Conservation (phyloP, 495 filamentous ascomycete species). For the Aspergillus affinis region DNA sequence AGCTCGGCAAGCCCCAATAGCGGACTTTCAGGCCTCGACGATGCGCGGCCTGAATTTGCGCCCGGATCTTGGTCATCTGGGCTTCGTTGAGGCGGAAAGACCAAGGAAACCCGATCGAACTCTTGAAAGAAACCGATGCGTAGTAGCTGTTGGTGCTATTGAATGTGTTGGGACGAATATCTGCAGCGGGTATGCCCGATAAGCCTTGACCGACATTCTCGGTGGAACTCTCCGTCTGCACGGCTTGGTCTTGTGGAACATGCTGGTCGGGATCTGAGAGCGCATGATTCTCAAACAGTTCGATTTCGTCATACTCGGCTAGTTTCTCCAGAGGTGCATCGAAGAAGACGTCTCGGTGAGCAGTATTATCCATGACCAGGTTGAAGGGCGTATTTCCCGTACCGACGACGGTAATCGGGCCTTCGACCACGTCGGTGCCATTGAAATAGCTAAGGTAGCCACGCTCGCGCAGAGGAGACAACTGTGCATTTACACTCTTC, state of each 20-base stretch:
- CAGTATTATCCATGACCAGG: constrained; percentile 44
- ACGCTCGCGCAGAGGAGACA: constrained; percentile 64
- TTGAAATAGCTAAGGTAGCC: constrained; percentile 61
- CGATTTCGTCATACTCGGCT: constrained; percentile 31
- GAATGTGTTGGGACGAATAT: constrained; percentile 41
- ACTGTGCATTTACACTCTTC: constrained; percentile 55
- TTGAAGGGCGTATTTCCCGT: constrained; percentile 80
- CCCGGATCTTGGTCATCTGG: constrained; percentile 61
- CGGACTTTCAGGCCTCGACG: constrained; percentile 66
- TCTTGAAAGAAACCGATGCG: constrained; percentile 45
- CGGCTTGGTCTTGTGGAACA: background rate
- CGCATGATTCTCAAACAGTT: background rate
- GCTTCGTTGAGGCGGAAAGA: constrained; percentile 37
- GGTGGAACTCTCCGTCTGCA: constrained; percentile 1
- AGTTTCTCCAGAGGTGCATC: constrained; percentile 56
- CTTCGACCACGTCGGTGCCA: constrained; percentile 42
- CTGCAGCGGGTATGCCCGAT: constrained; percentile 32
- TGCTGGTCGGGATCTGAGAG: background rate
- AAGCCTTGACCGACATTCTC: constrained; percentile 36
- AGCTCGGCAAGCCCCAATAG: constrained; percentile 78
- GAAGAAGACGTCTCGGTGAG: constrained; percentile 61
- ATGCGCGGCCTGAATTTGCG: constrained; percentile 69
- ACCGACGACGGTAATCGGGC: constrained; percentile 74
- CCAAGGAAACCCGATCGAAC: constrained; percentile 43
- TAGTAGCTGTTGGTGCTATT: constrained; percentile 48